Evolutionary conservation across 2,329 filamentous ascomycete species (phyloP), one percentile per base, ranked within the genome.

Genomic region (Stenocarpella maydis): DNA sequence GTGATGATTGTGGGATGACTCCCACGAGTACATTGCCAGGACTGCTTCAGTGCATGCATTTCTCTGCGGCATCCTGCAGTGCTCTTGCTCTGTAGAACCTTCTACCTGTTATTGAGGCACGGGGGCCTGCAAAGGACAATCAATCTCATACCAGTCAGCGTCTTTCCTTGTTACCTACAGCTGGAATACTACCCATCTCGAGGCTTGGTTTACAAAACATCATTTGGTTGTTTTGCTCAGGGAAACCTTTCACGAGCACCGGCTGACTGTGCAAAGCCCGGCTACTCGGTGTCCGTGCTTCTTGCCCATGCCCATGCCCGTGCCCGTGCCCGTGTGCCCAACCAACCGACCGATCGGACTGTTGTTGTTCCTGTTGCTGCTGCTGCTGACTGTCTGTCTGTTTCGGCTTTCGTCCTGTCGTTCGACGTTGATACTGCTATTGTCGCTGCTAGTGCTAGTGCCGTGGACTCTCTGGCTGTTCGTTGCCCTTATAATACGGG

Each of bases 311-410:
- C n/a, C n/a, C n/a, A n/a, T n/a, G n/a, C n/a, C n/a, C n/a, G n/a
- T n/a, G 52, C 53, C 54, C 54, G 31, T 58, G 52, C 53, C 54
- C 54, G 41, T 52, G 65, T 67, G 65, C 52, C 65, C 65, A 52
- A 58, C 49, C 65, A 31, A 53, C 39, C 64, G 65, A 43, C 65
- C 65, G 65, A 55, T 37, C 64, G 41, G 64, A 49, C 64, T 55
- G 50, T 39, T 26, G 28, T 17, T 53, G 47, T 34, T 5, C 34
- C 10, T 47, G 55, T 47, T 61, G 45, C 55, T 39, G 55, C 55
- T 31, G 5, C n/a, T 37, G n/a, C n/a, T n/a, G n/a, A n/a, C n/a
- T n/a, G n/a, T n/a, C n/a, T n/a, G n/a, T n/a, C n/a, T n/a, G n/a
- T n/a, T n/a, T n/a, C n/a, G n/a, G n/a, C n/a, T 54, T 31, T 31